Evolutionary conservation across 2,329 filamentous ascomycete genomes (phyloP).

Genomic region (Beauveria rudraprayagi): DNA sequence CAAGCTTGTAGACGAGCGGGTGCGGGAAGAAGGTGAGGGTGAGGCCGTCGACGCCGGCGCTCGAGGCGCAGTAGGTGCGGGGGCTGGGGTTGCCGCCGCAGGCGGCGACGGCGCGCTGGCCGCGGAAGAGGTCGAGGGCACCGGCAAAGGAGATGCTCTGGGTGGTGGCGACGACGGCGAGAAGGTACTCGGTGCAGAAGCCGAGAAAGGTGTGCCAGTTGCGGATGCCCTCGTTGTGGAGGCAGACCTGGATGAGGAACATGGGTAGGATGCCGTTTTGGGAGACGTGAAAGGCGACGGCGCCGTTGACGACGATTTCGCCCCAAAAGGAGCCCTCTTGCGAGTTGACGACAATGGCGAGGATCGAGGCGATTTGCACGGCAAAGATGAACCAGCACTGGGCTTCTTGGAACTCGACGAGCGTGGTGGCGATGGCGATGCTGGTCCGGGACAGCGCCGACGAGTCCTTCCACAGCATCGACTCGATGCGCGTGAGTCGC

Average conservation of each 20-base stretch:
- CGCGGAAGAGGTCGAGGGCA: conserved; percentile 26
- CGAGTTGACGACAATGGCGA: conserved; percentile 32
- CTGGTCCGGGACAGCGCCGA: conserved; percentile 29
- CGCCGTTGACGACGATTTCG: conserved; percentile 30
- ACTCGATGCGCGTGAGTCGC: conserved; percentile 26
- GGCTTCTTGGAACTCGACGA: conserved; percentile 33
- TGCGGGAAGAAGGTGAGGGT: conserved; percentile 30
- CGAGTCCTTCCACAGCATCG: conserved; percentile 30
- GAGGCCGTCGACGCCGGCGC: conserved; percentile 25
- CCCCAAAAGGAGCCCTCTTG: conserved; percentile 33
- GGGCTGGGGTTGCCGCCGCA: conserved; percentile 31
- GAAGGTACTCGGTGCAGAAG: conserved; percentile 30
- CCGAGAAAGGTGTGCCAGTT: conserved; percentile 33
- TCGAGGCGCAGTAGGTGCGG: conserved; percentile 29
- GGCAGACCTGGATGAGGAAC: conserved; percentile 29
- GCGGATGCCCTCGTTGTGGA: conserved; percentile 31
- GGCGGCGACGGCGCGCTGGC: conserved; percentile 22
- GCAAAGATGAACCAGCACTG: conserved; percentile 33
- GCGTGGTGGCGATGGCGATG: conserved; percentile 30
- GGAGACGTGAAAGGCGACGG: conserved; percentile 29
- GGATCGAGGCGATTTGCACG: conserved; percentile 31
- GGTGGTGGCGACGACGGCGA: conserved; percentile 29
- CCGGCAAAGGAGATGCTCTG: conserved; percentile 28
- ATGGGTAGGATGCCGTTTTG: conserved; percentile 31
- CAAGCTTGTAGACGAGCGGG: conserved; percentile 29